These are phyloP conservation scores for Daldinia decipiens DNA, from an alignment of 495 filamentous ascomycete species.

Conservation along the genomic window DNA sequence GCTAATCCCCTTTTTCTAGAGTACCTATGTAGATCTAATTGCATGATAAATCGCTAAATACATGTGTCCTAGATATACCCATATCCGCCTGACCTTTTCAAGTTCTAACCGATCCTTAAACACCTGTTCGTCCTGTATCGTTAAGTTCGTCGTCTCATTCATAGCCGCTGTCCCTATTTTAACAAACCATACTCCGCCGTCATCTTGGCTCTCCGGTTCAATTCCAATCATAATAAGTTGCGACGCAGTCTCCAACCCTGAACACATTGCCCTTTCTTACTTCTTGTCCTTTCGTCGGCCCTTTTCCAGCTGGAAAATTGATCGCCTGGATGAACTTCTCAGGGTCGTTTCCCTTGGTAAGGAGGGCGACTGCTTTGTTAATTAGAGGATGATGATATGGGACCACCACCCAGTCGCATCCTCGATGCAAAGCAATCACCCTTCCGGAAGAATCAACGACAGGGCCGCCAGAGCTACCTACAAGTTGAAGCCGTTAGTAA, in stretches of 20 bases:
- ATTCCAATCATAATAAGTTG: background rate
- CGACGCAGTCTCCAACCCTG: background rate
- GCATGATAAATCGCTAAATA: background rate
- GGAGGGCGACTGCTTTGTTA: background rate
- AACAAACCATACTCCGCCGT: background rate
- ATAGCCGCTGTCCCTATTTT: too few species aligned
- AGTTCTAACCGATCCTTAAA: background rate
- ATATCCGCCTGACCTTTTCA: background rate
- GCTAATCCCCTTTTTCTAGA: background rate
- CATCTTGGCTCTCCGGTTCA: background rate
- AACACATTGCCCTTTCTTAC: background rate
- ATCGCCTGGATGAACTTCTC: background rate
- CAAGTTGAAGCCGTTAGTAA: background rate
- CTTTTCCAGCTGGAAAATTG: background rate
- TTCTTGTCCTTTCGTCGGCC: background rate
- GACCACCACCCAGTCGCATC: background rate
- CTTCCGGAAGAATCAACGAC: background rate
- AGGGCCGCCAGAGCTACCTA: background rate
- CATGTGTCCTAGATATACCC: background rate
- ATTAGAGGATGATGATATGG: background rate
- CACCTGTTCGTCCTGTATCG: background rate
- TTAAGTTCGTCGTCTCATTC: background rate
- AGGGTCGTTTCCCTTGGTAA: background rate
- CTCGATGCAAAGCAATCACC: background rate
- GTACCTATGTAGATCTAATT: background rate